Evolutionary conservation across 345 rosid species (phyloP), one percentile per base, ranked within the genome.

Genomic region (Syzygium grande): DNA sequence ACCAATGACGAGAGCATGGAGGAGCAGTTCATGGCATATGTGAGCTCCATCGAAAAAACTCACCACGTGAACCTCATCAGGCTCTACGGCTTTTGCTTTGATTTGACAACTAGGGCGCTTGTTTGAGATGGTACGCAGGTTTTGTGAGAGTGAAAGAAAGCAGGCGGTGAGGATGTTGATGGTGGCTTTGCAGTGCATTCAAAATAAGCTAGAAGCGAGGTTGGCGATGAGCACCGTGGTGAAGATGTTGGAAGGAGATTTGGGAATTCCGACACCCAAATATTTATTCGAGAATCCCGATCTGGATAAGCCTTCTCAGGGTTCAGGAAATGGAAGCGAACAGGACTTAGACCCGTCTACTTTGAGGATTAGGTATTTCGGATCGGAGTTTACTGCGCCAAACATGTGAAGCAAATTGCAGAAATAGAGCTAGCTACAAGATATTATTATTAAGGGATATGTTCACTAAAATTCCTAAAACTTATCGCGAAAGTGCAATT

Each of bases 1-100:
- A 1, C 55, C 55, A 8, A 1, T 2, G 22, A 53, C 55, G 3
- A 53, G 55, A 17, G 22, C 22, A 53, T 53, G 7, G 55, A 53
- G 55, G 55, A 89, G 23, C 93, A 89, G 22, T 89, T 91, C 88
- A 89, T 88, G 88, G 91, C 92, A 16, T 91, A 91, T 59, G 91
- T 92, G 6, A 83, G 90, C 43, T 89, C 95, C 43, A 90, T 93
- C 1, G 93, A 91, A 49, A 89, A 88, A 88, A 84, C 88, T 29
- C 89, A 90, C 73, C 94, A 91, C 84, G 6, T 58, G 38, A 90
- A 91, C 86, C 83, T 92, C 51, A 89, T 90, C 51, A 87, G 88
- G 65, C 92, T 90, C 4, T 85, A 84, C 4, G 95, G 93, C 4
- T 92, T 90, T 54, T 90, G 92, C 88, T 90, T 88, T 4, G 43